Percentiles rank a stretch among this genome's conserved stretches.
phyloP scores from a whole-genome alignment of 2,329 filamentous ascomycete genomes.

The Microsporum canis region DNA sequence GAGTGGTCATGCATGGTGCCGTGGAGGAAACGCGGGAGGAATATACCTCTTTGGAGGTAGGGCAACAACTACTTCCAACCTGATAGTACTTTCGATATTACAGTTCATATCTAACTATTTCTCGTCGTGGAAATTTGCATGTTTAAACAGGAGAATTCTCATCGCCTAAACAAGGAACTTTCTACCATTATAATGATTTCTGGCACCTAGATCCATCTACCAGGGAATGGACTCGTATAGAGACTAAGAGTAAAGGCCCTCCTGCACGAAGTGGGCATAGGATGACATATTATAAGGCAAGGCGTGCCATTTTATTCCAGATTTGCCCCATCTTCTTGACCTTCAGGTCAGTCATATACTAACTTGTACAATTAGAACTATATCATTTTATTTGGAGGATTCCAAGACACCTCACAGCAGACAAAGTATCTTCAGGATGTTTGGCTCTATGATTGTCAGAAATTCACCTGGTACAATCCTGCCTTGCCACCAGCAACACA shows the following conservation, averaged over 20 bases:
- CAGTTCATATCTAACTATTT: background rate
- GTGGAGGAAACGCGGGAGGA: conserved; percentile 70
- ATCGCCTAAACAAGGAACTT: conserved; percentile 91
- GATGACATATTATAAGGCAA: conserved; percentile 82
- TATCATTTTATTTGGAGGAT: conserved; percentile 88
- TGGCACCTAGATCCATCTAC: conserved; percentile 78
- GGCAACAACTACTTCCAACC: conserved; percentile 4
- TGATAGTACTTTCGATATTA: background rate
- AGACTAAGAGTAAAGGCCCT: conserved; percentile 60
- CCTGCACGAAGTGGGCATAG: conserved; percentile 82
- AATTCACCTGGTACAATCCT: conserved; percentile 73
- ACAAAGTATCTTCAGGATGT: conserved; percentile 89
- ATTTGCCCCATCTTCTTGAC: background rate
- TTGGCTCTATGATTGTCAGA: conserved; percentile 89
- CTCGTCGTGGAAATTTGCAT: background rate
- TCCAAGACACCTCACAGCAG: conserved; percentile 90
- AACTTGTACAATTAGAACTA: conserved; percentile 50
- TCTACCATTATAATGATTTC: conserved; percentile 99
- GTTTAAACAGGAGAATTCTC: conserved; percentile 62
- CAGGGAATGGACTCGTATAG: conserved; percentile 84
- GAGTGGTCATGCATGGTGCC: conserved; percentile 89
- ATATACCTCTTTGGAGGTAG: conserved; percentile 79
- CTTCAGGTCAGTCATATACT: background rate
- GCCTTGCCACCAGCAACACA: conserved; percentile 63
- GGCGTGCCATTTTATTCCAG: background rate